phyloP scores from a whole-genome alignment of 768 basidiomycete genomes.

The Amanita rimosa region DNA sequence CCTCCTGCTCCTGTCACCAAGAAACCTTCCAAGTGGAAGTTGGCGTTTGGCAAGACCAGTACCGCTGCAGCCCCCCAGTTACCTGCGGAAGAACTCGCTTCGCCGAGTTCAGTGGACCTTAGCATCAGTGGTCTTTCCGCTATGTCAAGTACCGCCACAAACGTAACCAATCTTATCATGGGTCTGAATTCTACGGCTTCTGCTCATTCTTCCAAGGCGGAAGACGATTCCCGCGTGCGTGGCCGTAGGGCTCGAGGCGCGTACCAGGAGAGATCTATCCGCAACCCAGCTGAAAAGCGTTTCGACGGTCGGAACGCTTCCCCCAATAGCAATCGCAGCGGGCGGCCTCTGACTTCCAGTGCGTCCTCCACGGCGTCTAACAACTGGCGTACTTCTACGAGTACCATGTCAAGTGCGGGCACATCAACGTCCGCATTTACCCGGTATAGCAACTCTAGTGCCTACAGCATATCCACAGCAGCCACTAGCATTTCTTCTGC shows the following conservation, averaged over 20 bases:
- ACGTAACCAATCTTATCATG: constrained; percentile 70
- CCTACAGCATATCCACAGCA: constrained; percentile 65
- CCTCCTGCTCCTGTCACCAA: constrained; percentile 36
- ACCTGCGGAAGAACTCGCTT: constrained; percentile 27
- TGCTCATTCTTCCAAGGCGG: constrained; percentile 18
- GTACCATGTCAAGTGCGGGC: constrained; percentile 56
- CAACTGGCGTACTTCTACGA: constrained; percentile 74
- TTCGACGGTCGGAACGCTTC: constrained; percentile 36
- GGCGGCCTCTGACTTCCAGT: constrained; percentile 41
- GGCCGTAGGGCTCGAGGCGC: constrained; percentile 29
- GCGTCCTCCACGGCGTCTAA: constrained; percentile 52
- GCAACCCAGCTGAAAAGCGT: constrained; percentile 15
- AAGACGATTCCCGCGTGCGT: constrained; percentile 37
- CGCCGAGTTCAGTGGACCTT: constrained; percentile 18
- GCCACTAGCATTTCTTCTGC: constrained; percentile 70
- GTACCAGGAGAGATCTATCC: constrained; percentile 3
- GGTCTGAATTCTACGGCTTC: constrained; percentile 40
- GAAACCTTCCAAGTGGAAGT: constrained; percentile 83
- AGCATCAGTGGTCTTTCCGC: constrained; percentile 16
- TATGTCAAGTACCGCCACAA: constrained; percentile 64
- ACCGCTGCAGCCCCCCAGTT: constrained; percentile 26
- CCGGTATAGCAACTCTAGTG: constrained; percentile 65
- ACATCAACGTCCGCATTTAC: constrained; percentile 68
- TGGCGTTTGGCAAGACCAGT: constrained; percentile 56
- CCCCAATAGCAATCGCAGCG: constrained; percentile 49